Evolutionary conservation across 2,329 filamentous ascomycete species (phyloP).

Genomic region (Lithohypha guttulata): DNA sequence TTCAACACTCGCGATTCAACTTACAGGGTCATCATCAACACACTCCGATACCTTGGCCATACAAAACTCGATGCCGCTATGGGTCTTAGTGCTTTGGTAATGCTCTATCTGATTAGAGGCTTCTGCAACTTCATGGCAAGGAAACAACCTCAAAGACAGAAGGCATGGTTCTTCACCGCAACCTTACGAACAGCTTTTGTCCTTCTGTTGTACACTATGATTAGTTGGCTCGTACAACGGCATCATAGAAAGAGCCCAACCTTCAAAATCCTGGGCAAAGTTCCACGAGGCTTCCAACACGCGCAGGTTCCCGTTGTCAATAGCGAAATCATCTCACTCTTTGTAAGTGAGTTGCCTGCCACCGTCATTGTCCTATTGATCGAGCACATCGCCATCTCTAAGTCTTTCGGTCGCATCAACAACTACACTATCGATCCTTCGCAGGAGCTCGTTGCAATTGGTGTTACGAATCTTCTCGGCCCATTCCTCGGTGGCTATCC

Average conservation of each 20-base stretch:
- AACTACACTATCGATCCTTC: slow-evolving; percentile 94
- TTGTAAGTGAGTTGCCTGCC: slow-evolving; percentile 65
- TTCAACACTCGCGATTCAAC: slow-evolving; percentile 68
- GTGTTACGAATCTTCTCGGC: slow-evolving; percentile 77
- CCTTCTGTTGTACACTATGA: slow-evolving; percentile 81
- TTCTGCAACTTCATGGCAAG: slow-evolving; percentile 55
- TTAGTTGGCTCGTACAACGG: slow-evolving; percentile 76
- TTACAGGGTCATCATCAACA: slow-evolving; percentile 75
- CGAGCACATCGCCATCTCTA: slow-evolving; percentile 93
- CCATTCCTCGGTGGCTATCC: slow-evolving; percentile 89
- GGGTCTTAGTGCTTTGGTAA: slow-evolving; percentile 67
- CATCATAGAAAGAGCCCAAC: slow-evolving; percentile 50
- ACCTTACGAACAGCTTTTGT: slow-evolving; percentile 86
- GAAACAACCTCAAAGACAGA: slow-evolving; percentile 57
- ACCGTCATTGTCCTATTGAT: slow-evolving; percentile 90
- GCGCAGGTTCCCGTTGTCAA: slow-evolving; percentile 63
- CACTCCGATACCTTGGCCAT: slow-evolving; percentile 57
- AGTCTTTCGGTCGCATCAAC: slow-evolving; percentile 91
- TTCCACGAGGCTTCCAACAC: slow-evolving; percentile 79
- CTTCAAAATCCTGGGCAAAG: slow-evolving; percentile 63
- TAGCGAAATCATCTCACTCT: slow-evolving; percentile 53
- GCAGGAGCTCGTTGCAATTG: slow-evolving; percentile 90
- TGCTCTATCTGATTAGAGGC: slow-evolving; percentile 67
- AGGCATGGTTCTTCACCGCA: slow-evolving; percentile 77
- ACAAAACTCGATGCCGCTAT: slow-evolving; percentile 72